These are phyloP conservation scores for Thyridium curvatum DNA, from an alignment of 2,329 filamentous ascomycete species.

Conservation along the genomic window DNA sequence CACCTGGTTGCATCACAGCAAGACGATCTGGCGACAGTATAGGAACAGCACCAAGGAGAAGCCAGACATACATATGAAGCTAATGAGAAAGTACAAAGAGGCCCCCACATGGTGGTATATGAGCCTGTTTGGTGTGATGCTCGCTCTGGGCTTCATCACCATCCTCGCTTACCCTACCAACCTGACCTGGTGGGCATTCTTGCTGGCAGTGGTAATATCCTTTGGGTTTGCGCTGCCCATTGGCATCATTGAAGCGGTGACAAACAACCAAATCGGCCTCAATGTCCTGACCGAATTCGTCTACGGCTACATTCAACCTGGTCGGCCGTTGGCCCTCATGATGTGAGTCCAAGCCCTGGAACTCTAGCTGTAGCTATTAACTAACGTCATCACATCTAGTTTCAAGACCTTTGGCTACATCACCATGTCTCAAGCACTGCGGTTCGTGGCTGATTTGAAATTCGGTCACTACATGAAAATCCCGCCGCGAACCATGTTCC, in stretches of 20 bases:
- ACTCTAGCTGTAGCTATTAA: too few relatives aligned
- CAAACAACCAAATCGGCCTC: conserved; percentile 64
- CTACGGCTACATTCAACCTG: conserved; percentile 69
- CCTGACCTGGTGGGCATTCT: conserved; percentile 66
- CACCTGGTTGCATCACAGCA: conserved; percentile 59
- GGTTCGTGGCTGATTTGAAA: conserved; percentile 61
- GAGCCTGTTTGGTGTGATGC: conserved; percentile 49
- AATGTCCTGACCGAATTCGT: conserved; percentile 73
- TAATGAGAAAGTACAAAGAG: conserved; percentile 58
- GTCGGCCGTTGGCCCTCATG: conserved; percentile 67
- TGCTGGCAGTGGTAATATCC: conserved; percentile 59
- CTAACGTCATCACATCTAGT: conserved; percentile 19
- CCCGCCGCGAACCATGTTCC: conserved; percentile 61
- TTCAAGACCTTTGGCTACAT: conserved; percentile 60
- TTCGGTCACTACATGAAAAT: conserved; percentile 71
- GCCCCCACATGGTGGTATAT: conserved; percentile 61
- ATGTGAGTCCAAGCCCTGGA: conserved; percentile 35
- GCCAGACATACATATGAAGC: conserved; percentile 57
- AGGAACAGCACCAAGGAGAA: conserved; percentile 52
- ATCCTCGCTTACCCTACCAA: conserved; percentile 59
- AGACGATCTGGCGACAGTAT: conserved; percentile 59
- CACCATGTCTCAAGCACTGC: conserved; percentile 58
- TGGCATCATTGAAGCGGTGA: conserved; percentile 63
- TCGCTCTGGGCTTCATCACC: conserved; percentile 46
- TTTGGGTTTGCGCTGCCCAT: conserved; percentile 60